Conservation (phyloP, 345 rosid genomes). For the Gossypium turneri region DNA sequence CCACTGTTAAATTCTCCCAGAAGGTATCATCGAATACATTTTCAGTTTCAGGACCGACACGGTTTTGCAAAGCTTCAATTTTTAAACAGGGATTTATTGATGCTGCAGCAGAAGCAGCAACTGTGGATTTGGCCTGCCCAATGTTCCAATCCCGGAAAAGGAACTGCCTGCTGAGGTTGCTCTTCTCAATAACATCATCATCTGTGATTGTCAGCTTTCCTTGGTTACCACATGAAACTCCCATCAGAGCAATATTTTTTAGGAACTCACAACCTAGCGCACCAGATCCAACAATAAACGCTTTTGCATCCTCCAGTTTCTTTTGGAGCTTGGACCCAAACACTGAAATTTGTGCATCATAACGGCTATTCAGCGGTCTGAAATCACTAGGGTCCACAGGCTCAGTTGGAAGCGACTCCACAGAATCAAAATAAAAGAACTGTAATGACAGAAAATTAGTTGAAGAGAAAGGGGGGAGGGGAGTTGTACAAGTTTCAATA, state of each 20-base stretch:
- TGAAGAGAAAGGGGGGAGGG: neutral
- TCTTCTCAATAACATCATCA: conserved; percentile 98
- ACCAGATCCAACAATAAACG: conserved; percentile 91
- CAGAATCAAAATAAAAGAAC: conserved; percentile 95
- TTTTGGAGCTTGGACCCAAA: conserved; percentile 92
- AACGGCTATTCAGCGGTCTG: conserved; percentile 71
- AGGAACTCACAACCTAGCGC: conserved; percentile 97
- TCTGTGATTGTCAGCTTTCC: conserved; percentile 95
- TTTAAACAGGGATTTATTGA: conserved; percentile 67
- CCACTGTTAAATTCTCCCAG: conserved; percentile 85
- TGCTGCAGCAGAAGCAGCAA: conserved; percentile 91
- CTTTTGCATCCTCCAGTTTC: conserved; percentile 83
- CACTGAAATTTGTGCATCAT: conserved; percentile 98
- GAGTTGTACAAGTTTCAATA: conserved; percentile 9
- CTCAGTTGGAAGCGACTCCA: conserved; percentile 85
- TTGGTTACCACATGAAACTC: conserved; percentile 75
- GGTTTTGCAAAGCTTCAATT: conserved; percentile 89
- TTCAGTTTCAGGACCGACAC: conserved; percentile 94
- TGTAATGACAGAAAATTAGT: conserved; percentile 31
- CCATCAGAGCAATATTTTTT: conserved; percentile 94
- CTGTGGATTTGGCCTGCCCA: conserved; percentile 98
- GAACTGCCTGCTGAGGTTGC: conserved; percentile 98
- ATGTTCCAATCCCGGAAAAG: conserved; percentile 99
- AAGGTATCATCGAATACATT: conserved; percentile 79
- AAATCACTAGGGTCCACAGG: conserved; percentile 65